Evolutionary conservation across 768 basidiomycete genomes (phyloP).

Genomic region (Phylloporus arenicola): DNA sequence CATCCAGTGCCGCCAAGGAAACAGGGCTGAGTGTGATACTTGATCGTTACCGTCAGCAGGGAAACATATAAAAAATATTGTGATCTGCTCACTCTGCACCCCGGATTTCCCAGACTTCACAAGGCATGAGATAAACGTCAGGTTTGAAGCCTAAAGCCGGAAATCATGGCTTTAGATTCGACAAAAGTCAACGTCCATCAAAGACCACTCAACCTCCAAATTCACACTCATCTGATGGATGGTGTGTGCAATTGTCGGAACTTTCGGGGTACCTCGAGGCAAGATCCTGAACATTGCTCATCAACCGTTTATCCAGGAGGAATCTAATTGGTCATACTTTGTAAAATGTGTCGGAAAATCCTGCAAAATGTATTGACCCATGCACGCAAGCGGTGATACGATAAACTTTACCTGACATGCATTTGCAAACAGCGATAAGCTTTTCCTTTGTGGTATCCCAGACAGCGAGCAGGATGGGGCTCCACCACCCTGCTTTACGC

Average conservation of each 20-base stretch:
- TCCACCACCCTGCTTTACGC: conserved; percentile 89
- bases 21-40: conserved; percentile 84
- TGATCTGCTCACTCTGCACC: conserved; percentile 55
- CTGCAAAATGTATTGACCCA: conserved; percentile 31
- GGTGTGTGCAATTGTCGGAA: conserved; percentile 48
- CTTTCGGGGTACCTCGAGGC: conserved; percentile 56
- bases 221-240: conserved; percentile 55
- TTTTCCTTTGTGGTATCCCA: conserved; percentile 60
- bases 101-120: conserved; percentile 86
- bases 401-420: conserved; percentile 65
- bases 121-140: conserved; percentile 64
- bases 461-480: conserved; percentile 75
- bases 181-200: neutral
- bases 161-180: neutral
- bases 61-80: neutral
- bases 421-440: conserved; percentile 80
- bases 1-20: conserved; percentile 69
- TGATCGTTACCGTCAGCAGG: conserved; percentile 8
- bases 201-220: conserved; percentile 47
- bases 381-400: neutral
- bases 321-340: conserved; percentile 39
- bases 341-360: conserved; percentile 83
- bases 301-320: neutral
- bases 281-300: conserved; percentile 40
- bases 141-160: conserved; percentile 49